Conservation (phyloP, 2,329 filamentous ascomycete species). For the Mollisiaceae sp. region DNA sequence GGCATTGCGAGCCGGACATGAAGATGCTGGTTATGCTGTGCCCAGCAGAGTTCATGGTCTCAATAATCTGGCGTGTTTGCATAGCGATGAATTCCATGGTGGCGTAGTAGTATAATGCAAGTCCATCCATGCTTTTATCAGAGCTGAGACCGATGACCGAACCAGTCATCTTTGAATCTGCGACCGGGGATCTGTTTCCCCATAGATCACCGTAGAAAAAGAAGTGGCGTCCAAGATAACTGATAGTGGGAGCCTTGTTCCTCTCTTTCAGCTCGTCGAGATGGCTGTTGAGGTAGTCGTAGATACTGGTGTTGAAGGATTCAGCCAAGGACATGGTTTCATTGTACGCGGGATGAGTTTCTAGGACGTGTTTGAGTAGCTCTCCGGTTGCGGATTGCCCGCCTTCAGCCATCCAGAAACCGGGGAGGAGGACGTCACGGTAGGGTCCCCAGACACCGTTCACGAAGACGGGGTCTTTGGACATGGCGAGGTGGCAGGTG, state of each 20-base stretch:
- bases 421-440: slow-evolving; percentile 87
- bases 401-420: slow-evolving; percentile 96
- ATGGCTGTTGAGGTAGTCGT: slow-evolving; percentile 91
- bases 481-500: slow-evolving; percentile 97
- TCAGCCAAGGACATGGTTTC: slow-evolving; percentile 80
- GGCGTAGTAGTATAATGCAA: slow-evolving; percentile 91
- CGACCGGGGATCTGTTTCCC: slow-evolving; percentile 93
- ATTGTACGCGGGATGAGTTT: slow-evolving; percentile 90
- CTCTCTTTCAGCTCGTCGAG: slow-evolving; percentile 77
- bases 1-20: slow-evolving; percentile 98
- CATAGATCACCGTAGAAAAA: slow-evolving; percentile 99
- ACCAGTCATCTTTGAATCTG: slow-evolving; percentile 91
- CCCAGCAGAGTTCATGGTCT: slow-evolving; percentile 89
- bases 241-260: slow-evolving; percentile 73
- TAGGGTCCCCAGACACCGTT: slow-evolving; percentile 97
- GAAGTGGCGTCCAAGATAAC: slow-evolving; percentile 88
- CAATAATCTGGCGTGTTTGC: slow-evolving; percentile 94
- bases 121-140: slow-evolving; percentile 84
- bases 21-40: slow-evolving; percentile 92
- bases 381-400: slow-evolving; percentile 97
- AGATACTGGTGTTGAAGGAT: slow-evolving; percentile 85
- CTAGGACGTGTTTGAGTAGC: slow-evolving; percentile 89
- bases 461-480: slow-evolving; percentile 89
- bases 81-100: slow-evolving; percentile 98
- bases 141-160: slow-evolving; percentile 84